Evolutionary conservation across 306 rosid species (phyloP), one percentile per base, ranked within the genome.

Genomic region (Sechiopsis laciniata): DNA sequence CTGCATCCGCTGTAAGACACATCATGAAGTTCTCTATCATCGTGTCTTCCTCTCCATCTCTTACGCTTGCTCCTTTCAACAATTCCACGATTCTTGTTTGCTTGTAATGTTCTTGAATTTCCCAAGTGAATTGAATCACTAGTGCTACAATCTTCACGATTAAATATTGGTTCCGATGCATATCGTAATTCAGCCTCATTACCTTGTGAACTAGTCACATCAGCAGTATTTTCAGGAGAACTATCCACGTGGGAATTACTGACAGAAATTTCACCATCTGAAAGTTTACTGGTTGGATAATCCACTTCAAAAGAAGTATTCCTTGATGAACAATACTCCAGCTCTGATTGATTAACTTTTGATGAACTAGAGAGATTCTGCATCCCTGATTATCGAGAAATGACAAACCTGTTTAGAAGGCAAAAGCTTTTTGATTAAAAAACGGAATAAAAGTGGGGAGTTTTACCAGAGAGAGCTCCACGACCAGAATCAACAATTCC

Each of bases 11-110:
- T 87, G 68, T 61, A 73, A 82, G 87, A 84, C 59, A 82, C 73
- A 74, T 75, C 83, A 58, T 77, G 48, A 77, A 77, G 83, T 74
- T 81, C 77, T 66, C 19, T 60, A 77, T 91, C 95, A 79, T 91
- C 92, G 74, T 85, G 85, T 51, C 97, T 88, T 62, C 97, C 97
- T 79, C 88, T 91, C 99, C 99, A 95, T 19, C 99, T 84, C 84
- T 95, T 95, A 58, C 97, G 95, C 76, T 89, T 95, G 68, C 89
- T 84, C 81, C 99, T 80, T 83, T 91, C 97, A 66, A 89, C 90
- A 78, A 78, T 85, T 75, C 82, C 87, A 65, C 72, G 76, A 72
- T 79, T 74, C 79, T 88, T 93, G 75, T 83, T 81, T 80, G 80
- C 85, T 74, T 82, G 95, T 79, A 80, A 76, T 69, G 73, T 78